Evolutionary conservation across 1,284 basidiomycete species (phyloP).

Genomic region (Apiotrichum akiyoshidainum): DNA sequence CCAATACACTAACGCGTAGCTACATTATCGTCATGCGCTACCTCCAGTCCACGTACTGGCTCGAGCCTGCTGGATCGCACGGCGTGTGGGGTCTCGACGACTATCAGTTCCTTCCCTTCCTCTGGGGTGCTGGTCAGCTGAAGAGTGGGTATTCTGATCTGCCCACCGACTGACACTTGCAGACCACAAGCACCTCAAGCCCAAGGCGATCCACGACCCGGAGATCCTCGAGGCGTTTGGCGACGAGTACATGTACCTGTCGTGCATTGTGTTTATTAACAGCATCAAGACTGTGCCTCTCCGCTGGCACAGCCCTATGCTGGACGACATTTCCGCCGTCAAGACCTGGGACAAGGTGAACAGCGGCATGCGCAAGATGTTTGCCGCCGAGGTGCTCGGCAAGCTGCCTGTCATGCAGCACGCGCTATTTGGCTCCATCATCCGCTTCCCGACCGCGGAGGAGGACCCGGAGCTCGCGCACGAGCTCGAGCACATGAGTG

Average conservation of each 20-base stretch:
- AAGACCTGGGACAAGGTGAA: constrained; percentile 98
- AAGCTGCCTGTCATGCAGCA: constrained; percentile 97
- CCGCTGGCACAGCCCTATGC: constrained; percentile 98
- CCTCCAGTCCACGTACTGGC: constrained; percentile 92
- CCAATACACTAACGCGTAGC: constrained; percentile 50
- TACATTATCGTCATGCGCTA: constrained; percentile 86
- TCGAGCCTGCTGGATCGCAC: constrained; percentile 95
- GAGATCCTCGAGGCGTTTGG: constrained; percentile 93
- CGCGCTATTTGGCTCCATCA: constrained; percentile 84
- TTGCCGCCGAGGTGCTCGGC: constrained; percentile 85
- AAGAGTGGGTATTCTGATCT: constrained; percentile 54
- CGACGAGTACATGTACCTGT: constrained; percentile 93
- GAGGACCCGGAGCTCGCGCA: constrained; percentile 46
- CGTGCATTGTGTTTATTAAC: constrained; percentile 95
- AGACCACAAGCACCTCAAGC: constrained; percentile 86
- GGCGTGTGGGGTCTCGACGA: constrained; percentile 99
- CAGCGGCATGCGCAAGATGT: constrained; percentile 98
- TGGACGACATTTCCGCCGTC: constrained; percentile 95
- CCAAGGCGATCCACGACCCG: constrained; percentile 85
- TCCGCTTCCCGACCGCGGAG: constrained; percentile 59
- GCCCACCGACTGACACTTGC: constrained; percentile 13
- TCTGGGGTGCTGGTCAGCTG: constrained; percentile 76
- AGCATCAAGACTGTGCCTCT: constrained; percentile 93
- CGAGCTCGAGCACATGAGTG: constrained; percentile 50
- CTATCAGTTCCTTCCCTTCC: constrained; percentile 93